phyloP scores from a whole-genome alignment of 2,329 filamentous ascomycete species.

The Periconia sp. region DNA sequence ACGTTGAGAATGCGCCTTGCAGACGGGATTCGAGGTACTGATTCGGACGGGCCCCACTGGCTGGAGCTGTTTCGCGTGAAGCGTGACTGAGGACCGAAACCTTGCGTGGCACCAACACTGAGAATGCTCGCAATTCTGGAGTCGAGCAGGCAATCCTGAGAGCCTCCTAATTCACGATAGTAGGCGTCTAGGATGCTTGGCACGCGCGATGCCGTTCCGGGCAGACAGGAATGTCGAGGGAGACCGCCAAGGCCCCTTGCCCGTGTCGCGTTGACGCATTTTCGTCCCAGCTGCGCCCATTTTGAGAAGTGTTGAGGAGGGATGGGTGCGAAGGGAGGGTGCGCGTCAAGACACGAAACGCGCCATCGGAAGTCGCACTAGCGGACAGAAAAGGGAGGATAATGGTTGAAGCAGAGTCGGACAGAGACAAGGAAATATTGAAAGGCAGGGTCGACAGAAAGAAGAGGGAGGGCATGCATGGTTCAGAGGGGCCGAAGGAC shows the following conservation, averaged over 20 bases:
- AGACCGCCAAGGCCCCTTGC: conserved; percentile 24
- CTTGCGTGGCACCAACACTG: conserved; percentile 33
- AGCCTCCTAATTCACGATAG: conserved; percentile 20
- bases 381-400: not conserved
- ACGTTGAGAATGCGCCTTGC: conserved; percentile 44
- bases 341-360: conserved; percentile 7
- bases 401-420: conserved; percentile 3
- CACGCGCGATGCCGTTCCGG: conserved; percentile 24
- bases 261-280: conserved; percentile 21
- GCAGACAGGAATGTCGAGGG: conserved; percentile 32
- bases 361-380: conserved; percentile 1
- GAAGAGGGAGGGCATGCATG: too few relatives aligned
- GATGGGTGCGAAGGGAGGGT: conserved; percentile 18
- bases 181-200: conserved; percentile 25
- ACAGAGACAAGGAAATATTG: conserved; percentile 11
- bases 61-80: conserved; percentile 35
- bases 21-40: conserved; percentile 35
- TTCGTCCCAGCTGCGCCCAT: conserved; percentile 11
- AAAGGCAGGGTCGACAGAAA: conserved; percentile 4
- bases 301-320: conserved; percentile 20
- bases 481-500: not conserved
- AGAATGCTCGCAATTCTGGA: conserved; percentile 26
- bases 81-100: conserved; percentile 25
- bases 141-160: conserved; percentile 23
- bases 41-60: conserved; percentile 26